Conservation (phyloP, 2,329 filamentous ascomycete genomes). For the Pyricularia grisea region DNA sequence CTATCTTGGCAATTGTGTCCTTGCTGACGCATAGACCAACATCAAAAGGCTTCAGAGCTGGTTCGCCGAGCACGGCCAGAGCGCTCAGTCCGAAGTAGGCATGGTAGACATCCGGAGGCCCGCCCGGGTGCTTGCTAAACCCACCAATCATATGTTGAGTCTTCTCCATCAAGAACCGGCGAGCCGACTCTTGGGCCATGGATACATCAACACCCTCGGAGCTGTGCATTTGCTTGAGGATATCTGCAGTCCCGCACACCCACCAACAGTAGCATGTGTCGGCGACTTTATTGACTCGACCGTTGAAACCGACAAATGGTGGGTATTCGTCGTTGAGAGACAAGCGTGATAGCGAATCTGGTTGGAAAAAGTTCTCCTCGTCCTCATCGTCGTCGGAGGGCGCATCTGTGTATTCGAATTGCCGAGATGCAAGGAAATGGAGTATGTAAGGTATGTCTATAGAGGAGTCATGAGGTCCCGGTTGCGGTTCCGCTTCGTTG, state of each 20-base stretch:
- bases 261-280: conserved; percentile 98
- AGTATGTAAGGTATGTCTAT: conserved; percentile 25
- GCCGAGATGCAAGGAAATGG: conserved; percentile 46
- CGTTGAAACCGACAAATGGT: conserved; percentile 70
- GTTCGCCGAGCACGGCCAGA: conserved; percentile 63
- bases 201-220: conserved; percentile 42
- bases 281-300: conserved; percentile 79
- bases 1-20: conserved; percentile 42
- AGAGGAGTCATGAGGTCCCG: conserved; percentile 20
- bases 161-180: conserved; percentile 73
- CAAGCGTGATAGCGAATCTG: conserved; percentile 23
- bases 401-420: conserved; percentile 48
- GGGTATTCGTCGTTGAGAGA: conserved; percentile 18
- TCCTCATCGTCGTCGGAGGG: conserved; percentile 31
- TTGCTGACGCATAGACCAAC: conserved; percentile 65
- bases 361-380: conserved; percentile 18
- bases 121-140: conserved; percentile 63
- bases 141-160: conserved; percentile 82
- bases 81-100: conserved; percentile 80
- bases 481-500: conserved; percentile 18
- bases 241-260: conserved; percentile 58
- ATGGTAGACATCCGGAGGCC: conserved; percentile 74
- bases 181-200: conserved; percentile 49
- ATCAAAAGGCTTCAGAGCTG: conserved; percentile 62
- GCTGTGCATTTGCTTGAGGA: conserved; percentile 36